A percentile compares a stretch with the other conserved stretches of the same genome.
Evolutionary conservation across 2,329 filamentous ascomycete species (phyloP).

Genomic region (Pyrenochaeta sp.): DNA sequence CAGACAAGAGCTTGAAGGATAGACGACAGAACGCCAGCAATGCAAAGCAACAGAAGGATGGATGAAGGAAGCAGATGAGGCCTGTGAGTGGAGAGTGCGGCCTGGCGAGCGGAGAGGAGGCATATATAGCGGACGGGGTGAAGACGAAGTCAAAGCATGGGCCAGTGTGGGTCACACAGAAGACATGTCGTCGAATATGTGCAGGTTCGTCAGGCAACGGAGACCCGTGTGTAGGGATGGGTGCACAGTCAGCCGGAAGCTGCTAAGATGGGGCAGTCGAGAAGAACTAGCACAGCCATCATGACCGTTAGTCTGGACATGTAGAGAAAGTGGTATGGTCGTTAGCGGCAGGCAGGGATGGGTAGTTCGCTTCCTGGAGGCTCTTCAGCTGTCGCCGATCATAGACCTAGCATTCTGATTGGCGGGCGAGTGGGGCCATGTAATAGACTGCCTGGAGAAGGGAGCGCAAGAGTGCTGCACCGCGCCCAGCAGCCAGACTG

Average conservation of each 20-base stretch:
- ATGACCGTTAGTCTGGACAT: slow-evolving; percentile 36
- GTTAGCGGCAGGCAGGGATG: slow-evolving; percentile 37
- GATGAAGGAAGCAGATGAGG: slow-evolving; percentile 18
- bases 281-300: slow-evolving; percentile 46
- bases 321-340: slow-evolving; percentile 35
- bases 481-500: slow-evolving; percentile 14
- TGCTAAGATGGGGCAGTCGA: slow-evolving; percentile 37
- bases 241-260: slow-evolving; percentile 46
- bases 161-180: slow-evolving; percentile 33
- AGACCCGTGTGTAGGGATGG: slow-evolving; percentile 39
- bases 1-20: slow-evolving; percentile 1
- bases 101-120: slow-evolving; percentile 28
- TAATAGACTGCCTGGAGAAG: slow-evolving; percentile 25
- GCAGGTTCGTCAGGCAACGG: slow-evolving; percentile 47
- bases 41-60: slow-evolving; percentile 19
- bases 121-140: slow-evolving; percentile 43
- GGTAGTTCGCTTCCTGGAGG: slow-evolving; percentile 37
- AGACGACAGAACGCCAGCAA: slow-evolving; percentile 15
- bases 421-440: slow-evolving; percentile 23
- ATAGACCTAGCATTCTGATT: slow-evolving; percentile 26
- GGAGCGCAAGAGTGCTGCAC: slow-evolving; percentile 16
- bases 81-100: slow-evolving; percentile 17
- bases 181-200: slow-evolving; percentile 36
- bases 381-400: slow-evolving; percentile 40
- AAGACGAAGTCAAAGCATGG: slow-evolving; percentile 24